Base-by-base conservation (phyloP, 2,329 filamentous ascomycete genomes). In the Xylariaceae sp. region DNA sequence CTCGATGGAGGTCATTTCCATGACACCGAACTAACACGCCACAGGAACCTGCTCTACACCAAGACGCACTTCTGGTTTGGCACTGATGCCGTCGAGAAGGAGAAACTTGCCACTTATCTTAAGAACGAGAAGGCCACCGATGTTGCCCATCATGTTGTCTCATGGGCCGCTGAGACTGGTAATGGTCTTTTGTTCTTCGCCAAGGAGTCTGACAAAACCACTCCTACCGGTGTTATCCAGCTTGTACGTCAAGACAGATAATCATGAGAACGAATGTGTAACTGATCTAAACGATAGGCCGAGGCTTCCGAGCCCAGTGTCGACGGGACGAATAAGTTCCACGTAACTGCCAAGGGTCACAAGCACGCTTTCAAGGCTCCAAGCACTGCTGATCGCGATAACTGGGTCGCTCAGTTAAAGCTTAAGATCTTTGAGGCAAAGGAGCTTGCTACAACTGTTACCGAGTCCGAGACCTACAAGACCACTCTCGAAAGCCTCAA, bases 31-130 rank as follows among this genome's bases (percentile, higher is more conserved):
- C 22, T 27, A 27, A 27, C 22, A 30, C 38, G 33, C 4, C 4
- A 32, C 18, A 95, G 89, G 82, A 88, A 90, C 71, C 81, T 97
- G 66, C 84, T 89, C 63, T 91, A 90, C 75, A 83, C 85, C 70
- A 96, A 96, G 83, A 90, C 90, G 70, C 89, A 89, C 76, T 96
- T 97, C 77, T 91, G 86, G 81, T 89, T 92, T 73, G 82, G 84
- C 61, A 76, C 81, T 44, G 87, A 90, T 48, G 74, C 87, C 44
- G 71, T 95, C 52, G 82, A 90, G 65, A 73, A 82, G 62, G 86
- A 92, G 73, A 79, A 86, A 66, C 80, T 96, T 49, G 72, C 78
- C 60, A 74, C 79, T 62, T 96, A 92, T 77, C 79, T 95, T 62
- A 89, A 90, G 74, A 85, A 83, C 64, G 90, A 96, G 81, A 96